Evolutionary conservation across 352 stramenopile genomes (phyloP).

Genomic region (Phytophthora macrochlamydospora): DNA sequence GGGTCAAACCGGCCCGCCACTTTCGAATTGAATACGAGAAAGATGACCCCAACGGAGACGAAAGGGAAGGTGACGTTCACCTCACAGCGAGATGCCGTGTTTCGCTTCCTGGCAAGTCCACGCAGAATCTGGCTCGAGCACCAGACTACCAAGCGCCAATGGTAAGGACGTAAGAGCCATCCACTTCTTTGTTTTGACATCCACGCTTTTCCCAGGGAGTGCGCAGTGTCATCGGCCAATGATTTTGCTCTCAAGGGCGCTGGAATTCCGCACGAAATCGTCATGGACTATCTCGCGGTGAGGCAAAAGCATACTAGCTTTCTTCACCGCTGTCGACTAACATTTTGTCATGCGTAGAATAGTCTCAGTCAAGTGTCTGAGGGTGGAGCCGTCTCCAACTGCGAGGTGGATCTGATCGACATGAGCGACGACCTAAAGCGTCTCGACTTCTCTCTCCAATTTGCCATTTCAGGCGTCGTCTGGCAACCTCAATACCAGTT

Average conservation of each 20-base stretch:
- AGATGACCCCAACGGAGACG: slow-evolving; percentile 11
- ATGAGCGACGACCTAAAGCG: slow-evolving; percentile 32
- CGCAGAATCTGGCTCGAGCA: slow-evolving; percentile 26
- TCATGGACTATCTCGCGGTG: slow-evolving; percentile 34
- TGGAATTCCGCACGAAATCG: slow-evolving; percentile 28
- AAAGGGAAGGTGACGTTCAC: slow-evolving; percentile 21
- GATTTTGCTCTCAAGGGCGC: slow-evolving; percentile 34
- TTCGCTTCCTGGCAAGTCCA: slow-evolving; percentile 19
- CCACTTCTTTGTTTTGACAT: too few relatives aligned
- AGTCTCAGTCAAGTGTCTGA: slow-evolving; percentile 11
- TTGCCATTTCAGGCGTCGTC: slow-evolving; percentile 27
- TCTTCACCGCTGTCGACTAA: neutral
- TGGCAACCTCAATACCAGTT: slow-evolving; percentile 40
- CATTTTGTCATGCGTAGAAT: slow-evolving; percentile 13
- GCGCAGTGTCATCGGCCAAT: slow-evolving; percentile 25
- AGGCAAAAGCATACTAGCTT: neutral
- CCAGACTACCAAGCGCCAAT: slow-evolving; percentile 26
- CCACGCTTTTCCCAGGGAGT: slow-evolving; percentile 17
- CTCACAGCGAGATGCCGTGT: slow-evolving; percentile 19
- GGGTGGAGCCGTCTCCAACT: slow-evolving; percentile 6
- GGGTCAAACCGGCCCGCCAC: slow-evolving; percentile 3
- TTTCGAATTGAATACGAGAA: slow-evolving; percentile 12
- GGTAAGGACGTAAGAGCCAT: slow-evolving; percentile 1
- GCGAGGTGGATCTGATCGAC: slow-evolving; percentile 26
- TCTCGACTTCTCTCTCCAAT: slow-evolving; percentile 28